Evolutionary conservation across 495 filamentous ascomycete genomes (phyloP).

Genomic region (Lasiosphaeria hispida): DNA sequence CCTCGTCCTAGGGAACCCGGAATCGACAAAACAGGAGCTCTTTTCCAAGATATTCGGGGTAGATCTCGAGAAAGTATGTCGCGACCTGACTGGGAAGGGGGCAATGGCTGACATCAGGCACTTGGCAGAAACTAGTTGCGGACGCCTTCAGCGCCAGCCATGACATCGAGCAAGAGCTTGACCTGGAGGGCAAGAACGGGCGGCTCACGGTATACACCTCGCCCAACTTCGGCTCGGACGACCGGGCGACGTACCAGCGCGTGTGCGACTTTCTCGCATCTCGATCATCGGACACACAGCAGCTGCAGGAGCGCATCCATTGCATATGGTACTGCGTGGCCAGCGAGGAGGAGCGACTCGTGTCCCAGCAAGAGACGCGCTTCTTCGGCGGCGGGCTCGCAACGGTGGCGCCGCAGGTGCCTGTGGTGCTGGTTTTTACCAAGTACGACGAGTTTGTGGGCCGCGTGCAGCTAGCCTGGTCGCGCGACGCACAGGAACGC

Average conservation of each 20-base stretch:
- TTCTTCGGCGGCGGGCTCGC: conserved; percentile 19
- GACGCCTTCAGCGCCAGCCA: conserved; percentile 22
- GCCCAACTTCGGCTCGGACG: conserved; percentile 21
- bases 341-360: conserved; percentile 17
- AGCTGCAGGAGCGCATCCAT: conserved; percentile 18
- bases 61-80: conserved; percentile 27
- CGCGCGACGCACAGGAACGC: conserved; percentile 15
- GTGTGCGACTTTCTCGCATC: conserved; percentile 17
- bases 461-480: conserved; percentile 27
- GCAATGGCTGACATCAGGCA: background rate
- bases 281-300: background rate
- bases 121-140: conserved; percentile 19
- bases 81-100: background rate
- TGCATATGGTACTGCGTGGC: conserved; percentile 35
- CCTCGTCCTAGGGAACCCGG: conserved; percentile 29
- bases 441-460: conserved; percentile 32
- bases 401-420: conserved; percentile 16
- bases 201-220: conserved; percentile 25
- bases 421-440: conserved; percentile 25
- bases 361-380: conserved; percentile 17
- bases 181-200: conserved; percentile 27
- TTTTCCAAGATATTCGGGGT: conserved; percentile 29
- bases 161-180: conserved; percentile 21
- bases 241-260: conserved; percentile 13
- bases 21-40: conserved; percentile 31